These are phyloP conservation scores for Crepidotus variabilis DNA, from an alignment of 768 basidiomycete genomes.

Conservation along the genomic window DNA sequence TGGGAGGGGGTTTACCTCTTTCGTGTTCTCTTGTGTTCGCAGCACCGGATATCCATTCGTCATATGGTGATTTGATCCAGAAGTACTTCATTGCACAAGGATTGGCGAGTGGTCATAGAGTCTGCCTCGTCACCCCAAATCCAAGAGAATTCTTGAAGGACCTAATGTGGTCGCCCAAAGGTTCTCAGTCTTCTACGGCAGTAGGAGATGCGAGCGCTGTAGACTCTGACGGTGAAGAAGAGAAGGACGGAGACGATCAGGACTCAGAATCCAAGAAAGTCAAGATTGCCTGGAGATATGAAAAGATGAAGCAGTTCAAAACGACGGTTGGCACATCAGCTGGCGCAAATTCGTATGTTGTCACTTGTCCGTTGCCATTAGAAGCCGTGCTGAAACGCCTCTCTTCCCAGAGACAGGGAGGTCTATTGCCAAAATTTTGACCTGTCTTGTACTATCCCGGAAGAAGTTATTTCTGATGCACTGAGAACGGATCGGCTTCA, in stretches of 20 bases:
- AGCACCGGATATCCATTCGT: conserved; percentile 84
- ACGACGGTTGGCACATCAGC: conserved; percentile 56
- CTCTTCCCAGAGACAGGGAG: conserved; percentile 40
- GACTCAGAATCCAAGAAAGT: conserved; percentile 53
- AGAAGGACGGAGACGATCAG: conserved; percentile 43
- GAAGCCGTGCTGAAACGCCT: conserved; percentile 5
- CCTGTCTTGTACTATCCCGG: conserved; percentile 59
- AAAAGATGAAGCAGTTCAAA: conserved; percentile 87
- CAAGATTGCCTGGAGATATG: conserved; percentile 98
- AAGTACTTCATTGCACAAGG: conserved; percentile 92
- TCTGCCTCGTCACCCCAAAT: conserved; percentile 63
- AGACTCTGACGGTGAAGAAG: conserved; percentile 36
- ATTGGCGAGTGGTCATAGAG: conserved; percentile 62
- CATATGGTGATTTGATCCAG: conserved; percentile 80
- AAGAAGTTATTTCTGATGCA: conserved; percentile 42
- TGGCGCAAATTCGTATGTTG: conserved; percentile 21
- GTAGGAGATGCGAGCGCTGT: conserved; percentile 25
- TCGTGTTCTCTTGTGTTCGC: conserved; percentile 69
- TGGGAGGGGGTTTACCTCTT: conserved; percentile 88
- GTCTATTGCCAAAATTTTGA: conserved; percentile 73
- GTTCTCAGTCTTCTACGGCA: conserved; percentile 9
- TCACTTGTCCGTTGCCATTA: conserved; percentile 2
- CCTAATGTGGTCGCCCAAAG: conserved; percentile 75
- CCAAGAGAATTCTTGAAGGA: conserved; percentile 57
- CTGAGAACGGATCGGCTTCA: conserved; percentile 21